phyloP scores from a whole-genome alignment of 352 stramenopile genomes.

The Phytopythium montanum region DNA sequence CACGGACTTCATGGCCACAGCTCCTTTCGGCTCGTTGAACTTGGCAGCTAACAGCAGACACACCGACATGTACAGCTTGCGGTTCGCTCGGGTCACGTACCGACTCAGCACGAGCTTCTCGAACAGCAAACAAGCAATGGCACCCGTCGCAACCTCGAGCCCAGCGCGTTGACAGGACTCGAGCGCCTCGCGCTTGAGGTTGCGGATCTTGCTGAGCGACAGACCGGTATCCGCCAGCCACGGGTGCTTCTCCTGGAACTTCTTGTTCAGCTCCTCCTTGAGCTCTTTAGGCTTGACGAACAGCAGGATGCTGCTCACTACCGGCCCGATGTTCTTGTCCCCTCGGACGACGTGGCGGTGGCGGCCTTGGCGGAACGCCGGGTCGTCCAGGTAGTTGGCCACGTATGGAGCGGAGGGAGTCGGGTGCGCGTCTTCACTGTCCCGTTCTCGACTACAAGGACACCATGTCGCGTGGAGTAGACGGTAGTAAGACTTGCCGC shows the following conservation, averaged over 20 bases:
- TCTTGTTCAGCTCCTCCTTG: constrained; percentile 96
- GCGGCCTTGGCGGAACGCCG: constrained; percentile 75
- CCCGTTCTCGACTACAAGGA: constrained; percentile 61
- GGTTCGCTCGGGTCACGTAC: constrained; percentile 95
- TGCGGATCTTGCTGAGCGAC: constrained; percentile 96
- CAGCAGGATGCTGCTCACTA: constrained; percentile 93
- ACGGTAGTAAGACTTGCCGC: constrained; percentile 84
- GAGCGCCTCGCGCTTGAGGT: constrained; percentile 90
- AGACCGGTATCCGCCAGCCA: constrained; percentile 87
- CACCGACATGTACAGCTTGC: constrained; percentile 94
- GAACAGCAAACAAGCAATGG: constrained; percentile 96
- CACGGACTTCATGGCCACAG: constrained; percentile 52
- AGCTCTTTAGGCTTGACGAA: constrained; percentile 95
- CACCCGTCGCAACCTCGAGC: constrained; percentile 93
- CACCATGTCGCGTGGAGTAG: constrained; percentile 79
- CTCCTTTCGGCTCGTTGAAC: constrained; percentile 82
- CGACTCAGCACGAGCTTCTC: constrained; percentile 95
- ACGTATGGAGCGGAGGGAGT: constrained; percentile 40
- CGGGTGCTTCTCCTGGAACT: constrained; percentile 94
- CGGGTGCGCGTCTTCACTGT: constrained; percentile 74
- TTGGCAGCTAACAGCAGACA: constrained; percentile 95
- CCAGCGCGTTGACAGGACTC: constrained; percentile 67
- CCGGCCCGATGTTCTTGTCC: constrained; percentile 88
- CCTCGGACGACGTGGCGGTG: constrained; percentile 80
- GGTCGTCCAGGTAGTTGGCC: constrained; percentile 83